Evolutionary conservation across 1,139 yeast species (phyloP), one percentile per base, ranked within the genome.

Genomic region (Hyphopichia wangnamkhiaoensis): DNA sequence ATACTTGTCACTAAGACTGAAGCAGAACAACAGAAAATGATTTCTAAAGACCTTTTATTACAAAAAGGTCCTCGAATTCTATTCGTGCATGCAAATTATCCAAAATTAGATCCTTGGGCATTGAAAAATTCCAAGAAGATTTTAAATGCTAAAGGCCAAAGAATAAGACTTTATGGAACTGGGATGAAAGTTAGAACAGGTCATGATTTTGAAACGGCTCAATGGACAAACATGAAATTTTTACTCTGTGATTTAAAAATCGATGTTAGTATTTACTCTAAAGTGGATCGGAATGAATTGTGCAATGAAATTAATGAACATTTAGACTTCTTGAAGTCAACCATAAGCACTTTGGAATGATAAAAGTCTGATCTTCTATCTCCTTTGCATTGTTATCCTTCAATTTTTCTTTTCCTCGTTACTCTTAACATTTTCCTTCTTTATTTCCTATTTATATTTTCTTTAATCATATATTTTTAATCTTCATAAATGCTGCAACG

Each of bases 1-100:
- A 12, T 29, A 17, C 17, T 45, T 9, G 27, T 34, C 15, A 39
- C 39, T 7, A 41, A 39, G 13, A 34, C 46, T 14, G 45, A 37
- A 8, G 45, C 45, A 16, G 51, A 48, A 24, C 43, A 33, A 28
- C 39, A 42, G 30, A 38, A 37, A 24, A 45, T 42, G 27, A 44
- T 43, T 37, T 38, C 33, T 16, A 42, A 43, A 15, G 56, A 50
- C 33, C 46, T 52, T n/a, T 42, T 61, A 14, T 46, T 55, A 12
- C 48, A 48, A 23, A 52, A 55, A 30, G 61, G 60, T 7, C 78
- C 82, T 1, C 53, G 69, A 16, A 63, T 76, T 31, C 55, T 79
- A 47, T 82, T 84, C 49, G 76, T 83, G 40, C 90, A 84, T 54
- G 78, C 85, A 36, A 81, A 82, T 54, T 78, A 71, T 64, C 84